A percentile compares a stretch with the other conserved stretches of the same genome.
phyloP scores from a whole-genome alignment of 768 basidiomycete genomes.

The Tricholoma sp. region DNA sequence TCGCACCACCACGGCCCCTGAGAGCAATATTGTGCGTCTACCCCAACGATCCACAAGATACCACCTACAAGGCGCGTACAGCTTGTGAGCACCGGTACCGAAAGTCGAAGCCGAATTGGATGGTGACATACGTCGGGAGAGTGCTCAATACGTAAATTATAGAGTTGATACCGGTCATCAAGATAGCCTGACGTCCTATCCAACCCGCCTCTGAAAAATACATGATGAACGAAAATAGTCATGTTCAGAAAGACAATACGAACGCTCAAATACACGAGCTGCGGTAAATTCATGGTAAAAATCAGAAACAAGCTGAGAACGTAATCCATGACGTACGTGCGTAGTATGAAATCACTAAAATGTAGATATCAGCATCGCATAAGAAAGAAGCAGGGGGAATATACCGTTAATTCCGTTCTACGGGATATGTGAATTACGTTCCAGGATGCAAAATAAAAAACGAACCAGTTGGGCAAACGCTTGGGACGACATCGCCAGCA shows the following conservation, averaged over 20 bases:
- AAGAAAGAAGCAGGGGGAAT: slow-evolving; percentile 12
- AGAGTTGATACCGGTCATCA: slow-evolving; percentile 88
- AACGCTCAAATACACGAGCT: slow-evolving; percentile 93
- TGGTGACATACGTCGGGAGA: slow-evolving; percentile 55
- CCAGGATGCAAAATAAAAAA: slow-evolving; percentile 13
- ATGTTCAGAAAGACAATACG: slow-evolving; percentile 5
- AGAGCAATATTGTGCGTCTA: slow-evolving; percentile 72
- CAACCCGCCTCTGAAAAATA: slow-evolving; percentile 68
- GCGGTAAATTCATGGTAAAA: neutral
- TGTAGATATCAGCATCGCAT: slow-evolving; percentile 2
- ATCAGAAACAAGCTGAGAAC: neutral
- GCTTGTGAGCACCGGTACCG: neutral
- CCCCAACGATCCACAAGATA: slow-evolving; percentile 83
- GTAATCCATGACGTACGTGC: slow-evolving; percentile 56
- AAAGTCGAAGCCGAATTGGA: neutral
- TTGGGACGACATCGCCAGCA: slow-evolving; percentile 94
- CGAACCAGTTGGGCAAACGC: slow-evolving; percentile 91
- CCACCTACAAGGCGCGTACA: slow-evolving; percentile 50
- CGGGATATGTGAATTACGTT: neutral
- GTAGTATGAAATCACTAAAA: slow-evolving; percentile 88
- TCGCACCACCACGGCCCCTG: slow-evolving; percentile 65
- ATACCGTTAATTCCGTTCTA: slow-evolving; percentile 94
- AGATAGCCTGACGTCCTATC: slow-evolving; percentile 78
- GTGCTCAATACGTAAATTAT: slow-evolving; percentile 67
- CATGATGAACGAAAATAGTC: neutral